A percentile compares a stretch with the other conserved stretches of the same genome.
Conservation (phyloP, 768 basidiomycete species). For the Pisolithus tinctorius region DNA sequence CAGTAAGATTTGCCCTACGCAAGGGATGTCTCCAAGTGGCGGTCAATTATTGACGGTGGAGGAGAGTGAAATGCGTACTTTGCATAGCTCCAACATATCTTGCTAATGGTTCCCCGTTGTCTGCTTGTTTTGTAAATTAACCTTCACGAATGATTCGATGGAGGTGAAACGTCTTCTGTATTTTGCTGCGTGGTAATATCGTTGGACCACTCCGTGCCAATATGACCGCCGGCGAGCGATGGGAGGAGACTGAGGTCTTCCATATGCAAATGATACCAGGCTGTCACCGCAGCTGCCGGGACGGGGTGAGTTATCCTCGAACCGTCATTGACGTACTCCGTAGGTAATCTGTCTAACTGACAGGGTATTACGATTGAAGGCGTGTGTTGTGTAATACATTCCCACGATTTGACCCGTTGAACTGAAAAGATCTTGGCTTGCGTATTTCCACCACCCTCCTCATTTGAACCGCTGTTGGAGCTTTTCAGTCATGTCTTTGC, state of each 20-base stretch:
- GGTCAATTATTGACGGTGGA: conserved; percentile 46
- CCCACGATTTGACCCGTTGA: conserved; percentile 25
- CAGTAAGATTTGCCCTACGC: conserved; percentile 68
- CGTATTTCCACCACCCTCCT: conserved; percentile 4
- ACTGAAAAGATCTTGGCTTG: conserved; percentile 1
- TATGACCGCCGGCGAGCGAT: too few relatives aligned
- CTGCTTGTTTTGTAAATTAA: conserved; percentile 25
- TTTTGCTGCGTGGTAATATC: not conserved
- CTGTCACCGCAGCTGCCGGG: too few relatives aligned
- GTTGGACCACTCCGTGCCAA: not conserved
- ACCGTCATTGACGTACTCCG: too few relatives aligned
- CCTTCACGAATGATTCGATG: conserved; percentile 9
- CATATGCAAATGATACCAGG: too few relatives aligned
- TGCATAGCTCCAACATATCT: conserved; percentile 23
- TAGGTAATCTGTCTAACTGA: too few relatives aligned
- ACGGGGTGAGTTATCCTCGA: not conserved
- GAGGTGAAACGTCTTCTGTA: conserved; percentile 1
- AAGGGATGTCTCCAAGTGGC: conserved; percentile 65
- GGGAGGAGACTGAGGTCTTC: too few relatives aligned
- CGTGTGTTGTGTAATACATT: conserved; percentile 7
- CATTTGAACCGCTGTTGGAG: conserved; percentile 18
- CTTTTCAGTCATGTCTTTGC: conserved; percentile 66
- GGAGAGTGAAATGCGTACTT: conserved; percentile 14
- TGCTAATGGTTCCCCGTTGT: conserved; percentile 27
- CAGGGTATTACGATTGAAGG: not conserved